phyloP scores from a whole-genome alignment of 352 stramenopile genomes.

The Phytophthora colocasiae region DNA sequence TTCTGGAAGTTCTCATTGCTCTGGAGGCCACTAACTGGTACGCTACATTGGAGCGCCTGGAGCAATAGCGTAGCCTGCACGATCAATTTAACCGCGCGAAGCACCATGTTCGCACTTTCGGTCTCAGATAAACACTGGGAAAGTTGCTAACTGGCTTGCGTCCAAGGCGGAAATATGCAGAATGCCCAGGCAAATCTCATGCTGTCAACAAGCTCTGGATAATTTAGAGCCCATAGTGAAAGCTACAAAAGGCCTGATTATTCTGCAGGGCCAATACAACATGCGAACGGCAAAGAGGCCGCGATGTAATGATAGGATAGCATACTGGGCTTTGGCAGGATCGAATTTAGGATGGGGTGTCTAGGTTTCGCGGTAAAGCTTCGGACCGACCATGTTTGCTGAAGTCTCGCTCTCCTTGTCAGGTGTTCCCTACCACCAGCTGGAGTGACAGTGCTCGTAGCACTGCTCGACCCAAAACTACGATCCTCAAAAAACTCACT shows the following conservation, averaged over 20 bases:
- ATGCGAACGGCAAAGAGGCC: slow-evolving; percentile 25
- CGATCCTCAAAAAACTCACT: too few species aligned
- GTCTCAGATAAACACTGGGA: slow-evolving; percentile 19
- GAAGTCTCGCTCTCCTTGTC: slow-evolving; percentile 14
- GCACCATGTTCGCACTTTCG: slow-evolving; percentile 33
- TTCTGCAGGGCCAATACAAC: slow-evolving; percentile 1
- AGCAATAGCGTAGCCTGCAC: slow-evolving; percentile 26
- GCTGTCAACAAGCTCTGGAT: slow-evolving; percentile 12
- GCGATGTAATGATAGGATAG: slow-evolving; percentile 37
- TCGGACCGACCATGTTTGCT: slow-evolving; percentile 16
- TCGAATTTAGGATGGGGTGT: slow-evolving; percentile 30
- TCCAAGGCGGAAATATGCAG: slow-evolving; percentile 30
- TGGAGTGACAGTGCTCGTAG: slow-evolving; percentile 18
- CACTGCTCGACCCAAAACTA: neutral
- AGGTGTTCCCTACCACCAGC: slow-evolving; percentile 21
- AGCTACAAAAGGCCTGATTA: neutral
- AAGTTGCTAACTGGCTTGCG: slow-evolving; percentile 27
- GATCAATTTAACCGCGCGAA: slow-evolving; percentile 27
- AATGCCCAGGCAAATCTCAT: slow-evolving; percentile 38
- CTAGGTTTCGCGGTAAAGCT: slow-evolving; percentile 25
- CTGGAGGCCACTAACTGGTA: slow-evolving; percentile 9
- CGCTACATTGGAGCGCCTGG: slow-evolving; percentile 20
- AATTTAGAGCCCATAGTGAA: slow-evolving; percentile 5
- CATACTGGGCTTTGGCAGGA: slow-evolving; percentile 29
- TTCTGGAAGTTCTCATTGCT: slow-evolving; percentile 35